Base-by-base conservation (phyloP, 106 monocot genomes). In the Allium sativum region DNA sequence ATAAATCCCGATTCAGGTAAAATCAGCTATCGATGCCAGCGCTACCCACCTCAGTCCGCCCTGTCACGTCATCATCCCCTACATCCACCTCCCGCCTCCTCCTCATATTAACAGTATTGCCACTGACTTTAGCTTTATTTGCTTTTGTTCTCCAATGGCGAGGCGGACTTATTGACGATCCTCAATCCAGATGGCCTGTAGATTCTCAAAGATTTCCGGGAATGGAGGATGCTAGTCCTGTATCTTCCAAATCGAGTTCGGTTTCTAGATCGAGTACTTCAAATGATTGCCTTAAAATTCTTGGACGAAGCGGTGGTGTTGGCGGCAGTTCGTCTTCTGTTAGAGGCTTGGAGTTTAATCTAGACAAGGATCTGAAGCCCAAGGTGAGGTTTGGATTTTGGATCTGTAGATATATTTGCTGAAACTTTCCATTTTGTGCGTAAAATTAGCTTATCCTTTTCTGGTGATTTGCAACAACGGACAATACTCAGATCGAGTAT, bases 91-190 rank as follows among this genome's bases (percentile, higher is more conserved):
- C 44, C 70, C 61, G 72, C 69, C 52, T 96, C 1, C 77, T 96
- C 53, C 72, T 90, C 53, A 67, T 96, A 18, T 84, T 96, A 18
- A 85, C 96, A 3, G 56, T 66, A 7, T 71, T 96, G 14, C 91
- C 91, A 17, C 75, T 96, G 56, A 42, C 81, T 0, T 80, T 96
- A 13, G 87, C 96, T 13, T 45, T 71, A 40, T 68, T 96, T 62
- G 96, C 91, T 45, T 96, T 96, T 67, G 66, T 84, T 21, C 96
- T 96, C 58, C 96, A 96, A 48, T 96, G 96, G 96, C 84, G 96
- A 50, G 96, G 96, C 9, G 91, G 84, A 43, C 53, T 87, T 53
- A 82, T 87, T 61, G 84, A 90, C 31, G 91, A 96, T 68, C 87
- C 84, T 9, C 58, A 73, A 7, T 68, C 80, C 7, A 69, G 82